Evolutionary conservation across 805 yeast genomes (phyloP), one percentile per base, ranked within the genome.

Genomic region (Zygotorulaspora danielsina): DNA sequence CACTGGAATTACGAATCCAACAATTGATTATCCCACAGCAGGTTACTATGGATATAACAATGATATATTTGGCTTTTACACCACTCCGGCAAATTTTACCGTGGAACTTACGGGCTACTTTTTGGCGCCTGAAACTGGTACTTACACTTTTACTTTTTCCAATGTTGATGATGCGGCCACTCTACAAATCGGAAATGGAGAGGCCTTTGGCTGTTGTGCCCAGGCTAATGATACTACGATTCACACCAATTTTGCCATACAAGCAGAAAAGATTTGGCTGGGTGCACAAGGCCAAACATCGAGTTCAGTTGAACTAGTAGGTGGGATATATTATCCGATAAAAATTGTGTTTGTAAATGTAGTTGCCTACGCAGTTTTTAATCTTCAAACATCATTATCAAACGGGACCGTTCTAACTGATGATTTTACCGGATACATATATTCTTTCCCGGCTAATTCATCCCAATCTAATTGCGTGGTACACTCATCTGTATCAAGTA

Each of bases 201-300:
- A 49, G 39, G 68, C 65, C 5, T 64, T 61, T 22, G 45, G 42
- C 10, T 65, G 70, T 50, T 65, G 70, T 48, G 38, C 48, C 22
- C 38, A 45, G 25, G 20, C 9, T 20, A 11, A n/a, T 11, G 6
- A 18, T 4, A 17, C 34, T 15, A 11, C 30, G n/a, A 9, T 20
- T 15, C 21, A 37, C 22, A 31, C 32, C 7, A 40, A 46, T 12
- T 46, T 37, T n/a, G 17, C 26, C 19, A 22, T 34, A 8, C 16
- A 28, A 24, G 39, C 33, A 21, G 24, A 21, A 21, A n/a, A n/a
- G n/a, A n/a, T n/a, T n/a, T 21, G 24, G 24, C 10, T 10, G 7
- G 24, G 10, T 7, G 10, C 24, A 21, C 24, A 21, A 21, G 10
- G 9, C 9, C 7, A 21, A 21, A 21, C 24, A 10, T 21, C 24